Evolutionary conservation across 1,139 yeast species (phyloP), one percentile per base, ranked within the genome.

Genomic region (Suhomyces anneliseae): DNA sequence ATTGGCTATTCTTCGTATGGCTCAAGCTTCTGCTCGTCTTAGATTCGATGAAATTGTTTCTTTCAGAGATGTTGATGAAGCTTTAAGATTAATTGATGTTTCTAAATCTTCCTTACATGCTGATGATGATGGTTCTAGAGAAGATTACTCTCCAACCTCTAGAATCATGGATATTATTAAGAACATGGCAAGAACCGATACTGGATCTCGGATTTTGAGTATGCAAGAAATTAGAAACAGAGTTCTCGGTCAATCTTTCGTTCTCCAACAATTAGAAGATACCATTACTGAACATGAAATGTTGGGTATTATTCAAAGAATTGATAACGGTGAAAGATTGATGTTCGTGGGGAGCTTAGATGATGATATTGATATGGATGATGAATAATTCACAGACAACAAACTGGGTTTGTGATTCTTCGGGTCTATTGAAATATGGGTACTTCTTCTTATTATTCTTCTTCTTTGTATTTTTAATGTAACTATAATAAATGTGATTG

Each of bases 1-100:
- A 53, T 76, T 95, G 53, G 99, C 95, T 56, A 85, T 95, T 45
- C 73, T 95, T 58, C 85, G 99, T 71, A 77, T 95, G 78, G 81
- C 99, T 1, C 98, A 93, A 69, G 99, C 98, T 0, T 77, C 88
- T 53, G 98, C 99, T 0, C 81, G 97, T 60, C 76, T 95, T 52
- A 79, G 98, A 60, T 89, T 93, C 64, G 84, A 85, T 49, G 77
- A 85, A 52, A 70, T 65, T 12, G 99, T 95, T 8, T 77, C 76
- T 27, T 70, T 76, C 44, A 88, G 81, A 51, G 99, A 95, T 67
- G 97, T 95, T 35, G 98, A 95, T 61, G 99, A 95, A 70, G 97
- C 99, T 0, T 74, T 95, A 59, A 80, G 99, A 60, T 78, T 95
- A 56, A 76, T 87, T 50, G 86, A 86, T 57, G 96, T 89, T 15